phyloP scores from a whole-genome alignment of 345 rosid species.

The Euphorbia pulcherrima region DNA sequence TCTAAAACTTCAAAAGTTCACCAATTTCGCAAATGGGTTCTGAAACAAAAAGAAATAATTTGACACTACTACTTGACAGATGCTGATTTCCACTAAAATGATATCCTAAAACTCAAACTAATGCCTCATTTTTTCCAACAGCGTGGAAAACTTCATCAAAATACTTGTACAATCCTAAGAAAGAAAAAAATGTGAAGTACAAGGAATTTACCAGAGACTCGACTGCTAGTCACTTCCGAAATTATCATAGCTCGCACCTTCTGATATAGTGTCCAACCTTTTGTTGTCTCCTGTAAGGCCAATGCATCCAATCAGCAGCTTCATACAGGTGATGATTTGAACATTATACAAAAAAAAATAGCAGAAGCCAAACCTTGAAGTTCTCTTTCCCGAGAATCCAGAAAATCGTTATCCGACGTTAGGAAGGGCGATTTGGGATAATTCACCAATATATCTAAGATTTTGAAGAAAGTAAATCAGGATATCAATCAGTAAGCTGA shows the following conservation, averaged over 20 bases:
- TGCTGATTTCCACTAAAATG: neutral
- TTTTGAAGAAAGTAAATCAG: constrained; percentile 1
- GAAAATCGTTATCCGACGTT: constrained; percentile 29
- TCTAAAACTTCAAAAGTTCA: neutral
- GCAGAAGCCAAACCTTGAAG: constrained; percentile 23
- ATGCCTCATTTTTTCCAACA: neutral
- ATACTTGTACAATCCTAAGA: neutral
- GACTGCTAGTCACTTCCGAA: constrained; percentile 57
- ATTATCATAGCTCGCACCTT: constrained; percentile 78
- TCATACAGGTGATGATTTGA: neutral
- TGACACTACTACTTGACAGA: neutral
- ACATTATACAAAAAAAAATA: neutral
- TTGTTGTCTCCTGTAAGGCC: constrained; percentile 57
- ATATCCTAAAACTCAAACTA: neutral
- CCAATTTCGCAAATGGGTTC: neutral
- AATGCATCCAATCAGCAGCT: constrained; percentile 20
- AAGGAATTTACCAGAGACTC: constrained; percentile 20
- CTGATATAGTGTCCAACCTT: constrained; percentile 82
- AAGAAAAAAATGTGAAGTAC: neutral
- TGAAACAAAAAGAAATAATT: neutral
- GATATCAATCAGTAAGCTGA: neutral
- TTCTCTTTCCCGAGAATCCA: constrained; percentile 30
- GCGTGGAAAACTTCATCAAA: neutral
- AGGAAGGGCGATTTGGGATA: constrained; percentile 82
- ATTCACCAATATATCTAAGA: constrained; percentile 77